phyloP scores from a whole-genome alignment of 1,139 yeast genomes.

The Saccharomyces hybrid region DNA sequence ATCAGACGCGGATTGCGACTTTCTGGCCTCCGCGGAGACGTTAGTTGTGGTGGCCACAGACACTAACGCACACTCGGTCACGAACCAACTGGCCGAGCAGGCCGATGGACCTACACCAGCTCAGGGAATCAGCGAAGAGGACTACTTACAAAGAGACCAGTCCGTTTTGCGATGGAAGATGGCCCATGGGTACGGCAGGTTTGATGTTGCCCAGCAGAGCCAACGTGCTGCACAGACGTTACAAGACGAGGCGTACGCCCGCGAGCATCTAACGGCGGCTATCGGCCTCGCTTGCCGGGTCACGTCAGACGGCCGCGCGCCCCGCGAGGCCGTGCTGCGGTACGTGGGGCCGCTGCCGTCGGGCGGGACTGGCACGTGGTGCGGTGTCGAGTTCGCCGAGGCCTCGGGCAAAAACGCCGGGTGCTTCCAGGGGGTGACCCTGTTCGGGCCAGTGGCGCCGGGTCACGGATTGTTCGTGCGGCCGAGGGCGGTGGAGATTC shows the following conservation, averaged over 20 bases:
- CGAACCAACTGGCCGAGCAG: slow-evolving; percentile 35
- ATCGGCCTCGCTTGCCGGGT: slow-evolving; percentile 1
- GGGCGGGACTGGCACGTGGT: slow-evolving; percentile 52
- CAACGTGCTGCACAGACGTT: not conserved
- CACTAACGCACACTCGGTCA: slow-evolving; percentile 42
- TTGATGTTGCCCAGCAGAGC: slow-evolving; percentile 40
- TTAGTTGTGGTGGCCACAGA: slow-evolving; percentile 47
- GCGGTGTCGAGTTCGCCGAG: slow-evolving; percentile 68
- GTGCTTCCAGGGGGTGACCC: slow-evolving; percentile 51
- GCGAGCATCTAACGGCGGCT: not conserved
- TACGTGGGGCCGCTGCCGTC: slow-evolving; percentile 58
- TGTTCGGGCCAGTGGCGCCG: slow-evolving; percentile 50
- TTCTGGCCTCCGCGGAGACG: not conserved
- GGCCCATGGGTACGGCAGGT: slow-evolving; percentile 57
- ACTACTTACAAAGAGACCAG: slow-evolving; percentile 50
- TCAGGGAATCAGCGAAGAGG: slow-evolving; percentile 53
- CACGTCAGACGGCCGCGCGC: slow-evolving; percentile 34
- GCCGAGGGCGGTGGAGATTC: slow-evolving; percentile 25
- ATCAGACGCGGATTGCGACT: not conserved
- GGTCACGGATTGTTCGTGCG: slow-evolving; percentile 61
- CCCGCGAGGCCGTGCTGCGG: slow-evolving; percentile 49
- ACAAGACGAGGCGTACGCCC: not conserved
- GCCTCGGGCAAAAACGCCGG: slow-evolving; percentile 83
- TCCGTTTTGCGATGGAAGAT: slow-evolving; percentile 71
- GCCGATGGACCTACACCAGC: slow-evolving; percentile 36